phyloP scores from a whole-genome alignment of 2,329 filamentous ascomycete genomes.

The Periconia sp. region DNA sequence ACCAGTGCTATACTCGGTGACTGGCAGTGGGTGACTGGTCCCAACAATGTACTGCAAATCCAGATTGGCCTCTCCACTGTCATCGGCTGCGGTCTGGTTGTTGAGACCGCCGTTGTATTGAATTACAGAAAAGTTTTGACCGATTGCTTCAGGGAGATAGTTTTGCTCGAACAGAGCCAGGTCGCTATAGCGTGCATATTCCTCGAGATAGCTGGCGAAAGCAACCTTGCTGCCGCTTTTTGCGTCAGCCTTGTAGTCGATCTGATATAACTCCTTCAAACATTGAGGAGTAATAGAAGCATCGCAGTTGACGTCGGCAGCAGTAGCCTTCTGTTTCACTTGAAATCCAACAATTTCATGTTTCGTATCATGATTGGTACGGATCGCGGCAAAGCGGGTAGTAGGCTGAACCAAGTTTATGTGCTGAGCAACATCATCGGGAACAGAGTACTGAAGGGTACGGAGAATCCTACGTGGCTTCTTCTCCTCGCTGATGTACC shows the following conservation, averaged over 20 bases:
- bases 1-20: conserved; percentile 65
- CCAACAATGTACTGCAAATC: conserved; percentile 66
- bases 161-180: conserved; percentile 50
- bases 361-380: conserved; percentile 23
- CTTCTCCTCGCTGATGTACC: conserved; percentile 45
- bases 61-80: conserved; percentile 63
- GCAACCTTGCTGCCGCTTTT: conserved; percentile 56
- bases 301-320: conserved; percentile 24
- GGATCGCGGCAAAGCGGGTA: conserved; percentile 53
- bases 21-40: conserved; percentile 59
- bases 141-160: conserved; percentile 43
- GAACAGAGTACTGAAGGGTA: conserved; percentile 50
- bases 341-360: conserved; percentile 24
- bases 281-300: conserved; percentile 54
- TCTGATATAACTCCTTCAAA: conserved; percentile 57
- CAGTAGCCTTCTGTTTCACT: conserved; percentile 14
- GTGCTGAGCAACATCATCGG: conserved; percentile 44
- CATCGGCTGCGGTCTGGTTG: conserved; percentile 25
- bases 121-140: conserved; percentile 53
- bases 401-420: conserved; percentile 60
- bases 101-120: conserved; percentile 32
- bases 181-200: conserved; percentile 57
- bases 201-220: conserved; percentile 60
- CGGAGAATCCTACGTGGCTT: conserved; percentile 51
- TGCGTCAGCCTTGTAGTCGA: conserved; percentile 54